phyloP scores from a whole-genome alignment of 139 green algal genomes.

The Dunaliella sp. region DNA sequence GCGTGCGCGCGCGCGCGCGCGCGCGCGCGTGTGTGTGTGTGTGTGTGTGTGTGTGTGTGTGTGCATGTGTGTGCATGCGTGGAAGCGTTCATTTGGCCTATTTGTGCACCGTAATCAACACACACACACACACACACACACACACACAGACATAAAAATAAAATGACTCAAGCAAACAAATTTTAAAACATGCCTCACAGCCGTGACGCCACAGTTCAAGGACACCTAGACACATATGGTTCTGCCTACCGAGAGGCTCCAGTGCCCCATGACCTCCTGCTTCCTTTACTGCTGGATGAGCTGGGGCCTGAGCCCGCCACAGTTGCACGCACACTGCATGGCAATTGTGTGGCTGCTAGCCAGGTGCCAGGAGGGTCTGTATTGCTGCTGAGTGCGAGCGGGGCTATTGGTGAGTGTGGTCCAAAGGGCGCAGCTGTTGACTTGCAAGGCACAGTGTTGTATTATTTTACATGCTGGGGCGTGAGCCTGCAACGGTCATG shows the following conservation, averaged over 20 bases:
- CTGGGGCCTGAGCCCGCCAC: background rate
- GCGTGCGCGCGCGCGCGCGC: background rate
- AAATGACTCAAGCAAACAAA: background rate
- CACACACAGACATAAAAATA: no score
- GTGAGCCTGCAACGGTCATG: no score
- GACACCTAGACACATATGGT: background rate
- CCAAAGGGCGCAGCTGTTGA: no score
- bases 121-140: no score
- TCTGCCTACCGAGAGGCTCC: background rate
- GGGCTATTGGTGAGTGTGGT: background rate
- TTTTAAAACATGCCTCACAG: background rate
- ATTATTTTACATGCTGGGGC: no score
- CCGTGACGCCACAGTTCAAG: background rate
- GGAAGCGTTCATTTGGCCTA: background rate
- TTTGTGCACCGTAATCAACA: background rate
- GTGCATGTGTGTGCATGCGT: background rate
- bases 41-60: background rate
- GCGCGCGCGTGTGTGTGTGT: background rate
- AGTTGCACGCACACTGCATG: background rate
- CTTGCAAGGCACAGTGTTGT: no score
- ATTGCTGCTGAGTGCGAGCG: background rate
- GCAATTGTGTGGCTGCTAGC: background rate
- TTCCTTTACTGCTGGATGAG: background rate
- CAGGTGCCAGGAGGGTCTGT: background rate
- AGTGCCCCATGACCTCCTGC: background rate